Conservation (phyloP, 257 asterid species). For the Fraxinus cuspidata region DNA sequence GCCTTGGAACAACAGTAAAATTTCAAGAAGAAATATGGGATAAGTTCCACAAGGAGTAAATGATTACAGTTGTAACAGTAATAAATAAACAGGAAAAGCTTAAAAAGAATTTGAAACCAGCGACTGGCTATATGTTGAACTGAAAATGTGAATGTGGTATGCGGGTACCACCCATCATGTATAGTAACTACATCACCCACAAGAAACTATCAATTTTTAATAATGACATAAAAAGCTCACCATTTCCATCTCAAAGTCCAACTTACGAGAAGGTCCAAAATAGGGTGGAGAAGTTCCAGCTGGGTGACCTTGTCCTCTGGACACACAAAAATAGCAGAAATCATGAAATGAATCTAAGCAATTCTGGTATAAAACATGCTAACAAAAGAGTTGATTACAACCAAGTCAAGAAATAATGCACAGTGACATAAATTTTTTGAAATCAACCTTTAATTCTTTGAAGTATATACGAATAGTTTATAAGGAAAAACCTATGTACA, state of each 20-base stretch:
- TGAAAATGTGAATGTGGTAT: not conserved
- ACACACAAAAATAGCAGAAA: constrained; percentile 29
- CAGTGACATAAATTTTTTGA: not conserved
- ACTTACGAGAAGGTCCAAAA: constrained; percentile 93
- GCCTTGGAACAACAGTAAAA: constrained; percentile 50
- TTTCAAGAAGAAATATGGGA: constrained; percentile 13
- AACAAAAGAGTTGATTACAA: constrained; percentile 2
- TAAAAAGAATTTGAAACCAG: constrained; percentile 9
- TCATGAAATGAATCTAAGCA: constrained; percentile 5
- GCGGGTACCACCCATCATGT: not conserved
- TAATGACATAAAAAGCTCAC: constrained; percentile 40
- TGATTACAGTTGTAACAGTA: not conserved
- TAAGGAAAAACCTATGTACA: not conserved
- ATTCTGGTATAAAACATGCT: constrained; percentile 4
- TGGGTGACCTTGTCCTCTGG: constrained; percentile 92
- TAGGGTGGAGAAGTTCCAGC: constrained; percentile 61
- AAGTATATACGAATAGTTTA: not conserved
- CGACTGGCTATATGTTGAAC: not conserved
- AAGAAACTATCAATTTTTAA: constrained; percentile 1
- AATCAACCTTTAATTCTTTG: not conserved
- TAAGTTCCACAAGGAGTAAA: constrained; percentile 11
- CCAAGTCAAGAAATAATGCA: constrained; percentile 13
- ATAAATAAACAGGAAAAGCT: not conserved
- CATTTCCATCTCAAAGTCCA: constrained; percentile 99
- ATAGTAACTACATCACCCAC: not conserved